Evolutionary conservation across 495 filamentous ascomycete genomes (phyloP), one percentile per base, ranked within the genome.

Genomic region (Aspergillus diversus): DNA sequence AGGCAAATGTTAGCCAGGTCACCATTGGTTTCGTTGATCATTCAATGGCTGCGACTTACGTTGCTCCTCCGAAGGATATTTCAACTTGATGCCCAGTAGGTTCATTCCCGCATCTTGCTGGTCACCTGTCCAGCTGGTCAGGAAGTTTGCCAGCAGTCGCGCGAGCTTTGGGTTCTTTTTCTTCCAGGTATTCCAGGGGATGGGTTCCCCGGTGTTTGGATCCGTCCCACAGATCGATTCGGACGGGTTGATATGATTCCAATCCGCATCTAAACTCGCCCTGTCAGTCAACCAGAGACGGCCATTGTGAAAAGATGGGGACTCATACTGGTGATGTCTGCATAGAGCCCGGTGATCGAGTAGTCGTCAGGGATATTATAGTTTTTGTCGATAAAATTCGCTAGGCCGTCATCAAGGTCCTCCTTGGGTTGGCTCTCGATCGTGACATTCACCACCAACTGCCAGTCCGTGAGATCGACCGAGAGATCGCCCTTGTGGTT

Each of bases 281-380:
- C 35, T 5, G 35, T 39, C 12, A 39, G 35, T 12, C 35, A 39
- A 39, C 5, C 16, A 7, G 16, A 48, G 5, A 5, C 9, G 7
- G 9, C n/a, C n/a, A 48, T 13, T 7, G 9, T 48, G 7, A 5
- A 48, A 5, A 48, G 7, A 7, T n/a, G 5, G 43, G 16, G 16
- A 7, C 7, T 17, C 9, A 5, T 48, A 48, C 43, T 17, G 5
- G 16, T 48, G 11, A 48, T 15, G 15, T 48, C 43, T 5, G 16
- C 43, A 17, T 8, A 48, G 43, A 48, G 9, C 7, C 43, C 7
- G 5, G 43, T 48, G 15, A 48, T 48, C 7, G 43, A 48, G 43
- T 48, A 48, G 43, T 48, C 43, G 16, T n/a, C 43, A n/a, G 43
- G 43, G 43, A 48, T 17, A 15, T 48, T n/a, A 48, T 7, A 48